Conservation (phyloP, 129 eudicot species). For the Apium graveolens region DNA sequence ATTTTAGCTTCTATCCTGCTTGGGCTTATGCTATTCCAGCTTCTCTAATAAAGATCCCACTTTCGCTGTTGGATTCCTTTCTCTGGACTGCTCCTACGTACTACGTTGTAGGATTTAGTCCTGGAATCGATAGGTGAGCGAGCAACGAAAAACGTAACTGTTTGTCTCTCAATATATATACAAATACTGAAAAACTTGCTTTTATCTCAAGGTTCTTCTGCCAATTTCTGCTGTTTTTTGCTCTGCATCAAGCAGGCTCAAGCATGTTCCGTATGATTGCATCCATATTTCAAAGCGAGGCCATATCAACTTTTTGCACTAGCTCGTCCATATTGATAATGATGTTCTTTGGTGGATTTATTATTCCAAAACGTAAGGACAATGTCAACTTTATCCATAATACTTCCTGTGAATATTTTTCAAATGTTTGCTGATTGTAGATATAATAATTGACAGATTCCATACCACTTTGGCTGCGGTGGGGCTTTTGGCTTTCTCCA, state of each 20-base stretch:
- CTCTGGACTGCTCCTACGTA: constrained; percentile 43
- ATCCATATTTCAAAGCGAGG: constrained; percentile 22
- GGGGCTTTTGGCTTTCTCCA: constrained; percentile 81
- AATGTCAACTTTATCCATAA: not conserved
- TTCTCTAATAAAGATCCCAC: constrained; percentile 33
- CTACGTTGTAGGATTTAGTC: constrained; percentile 36
- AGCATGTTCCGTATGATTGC: constrained; percentile 38
- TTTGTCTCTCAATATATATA: not conserved
- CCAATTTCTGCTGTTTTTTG: constrained; percentile 27
- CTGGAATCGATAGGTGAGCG: constrained; percentile 35
- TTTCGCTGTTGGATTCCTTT: constrained; percentile 28
- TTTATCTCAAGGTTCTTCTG: constrained; percentile 32
- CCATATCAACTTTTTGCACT: constrained; percentile 21
- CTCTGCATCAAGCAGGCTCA: constrained; percentile 24
- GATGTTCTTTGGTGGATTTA: constrained; percentile 34
- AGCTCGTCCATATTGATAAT: constrained; percentile 16
- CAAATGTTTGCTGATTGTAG: not conserved
- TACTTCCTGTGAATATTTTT: not conserved
- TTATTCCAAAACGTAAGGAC: constrained; percentile 35
- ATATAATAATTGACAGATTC: constrained; percentile 32
- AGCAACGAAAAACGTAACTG: not conserved
- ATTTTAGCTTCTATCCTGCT: constrained; percentile 43
- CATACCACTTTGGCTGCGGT: constrained; percentile 69
- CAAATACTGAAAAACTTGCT: not conserved
- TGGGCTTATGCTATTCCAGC: constrained; percentile 55